These are phyloP conservation scores for Solanum appendiculatum DNA, from an alignment of 257 asterid genomes.

Conservation along the genomic window DNA sequence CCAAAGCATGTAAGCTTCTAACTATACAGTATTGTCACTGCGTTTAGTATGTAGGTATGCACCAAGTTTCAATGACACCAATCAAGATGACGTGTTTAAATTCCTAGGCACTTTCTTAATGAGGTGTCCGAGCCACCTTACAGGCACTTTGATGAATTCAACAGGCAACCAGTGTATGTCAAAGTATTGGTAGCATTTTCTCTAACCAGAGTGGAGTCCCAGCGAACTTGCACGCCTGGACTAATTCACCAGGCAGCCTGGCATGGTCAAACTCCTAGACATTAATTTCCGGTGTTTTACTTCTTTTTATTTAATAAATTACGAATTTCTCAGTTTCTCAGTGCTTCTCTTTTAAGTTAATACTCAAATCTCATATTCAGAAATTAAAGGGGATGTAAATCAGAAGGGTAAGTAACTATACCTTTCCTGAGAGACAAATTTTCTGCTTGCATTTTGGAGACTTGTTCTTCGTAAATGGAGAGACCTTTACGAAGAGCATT, in stretches of 20 bases:
- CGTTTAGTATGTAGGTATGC: not conserved
- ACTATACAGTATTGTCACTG: not conserved
- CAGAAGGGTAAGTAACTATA: not conserved
- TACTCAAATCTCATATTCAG: not conserved
- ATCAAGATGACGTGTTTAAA: not conserved
- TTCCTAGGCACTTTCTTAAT: not conserved
- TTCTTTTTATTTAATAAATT: not conserved
- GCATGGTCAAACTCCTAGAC: not conserved
- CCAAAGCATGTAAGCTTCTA: not conserved
- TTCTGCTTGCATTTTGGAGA: constrained; percentile 28
- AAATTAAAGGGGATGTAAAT: not conserved
- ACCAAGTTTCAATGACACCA: not conserved
- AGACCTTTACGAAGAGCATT: constrained; percentile 28
- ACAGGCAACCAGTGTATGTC: not conserved
- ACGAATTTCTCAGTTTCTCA: not conserved
- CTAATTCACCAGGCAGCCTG: not conserved
- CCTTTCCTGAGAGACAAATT: constrained; percentile 49
- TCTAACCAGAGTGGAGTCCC: not conserved
- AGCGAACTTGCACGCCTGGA: not conserved
- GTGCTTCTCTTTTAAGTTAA: not conserved
- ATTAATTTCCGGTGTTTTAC: not conserved
- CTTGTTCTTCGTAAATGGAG: constrained; percentile 14
- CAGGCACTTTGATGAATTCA: not conserved
- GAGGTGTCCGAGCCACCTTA: not conserved
- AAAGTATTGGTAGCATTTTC: not conserved